Percentiles rank a stretch among this genome's conserved stretches.
These are phyloP conservation scores for Dothiorella sarmentorum DNA, from an alignment of 2,329 filamentous ascomycete genomes.

Conservation along the genomic window DNA sequence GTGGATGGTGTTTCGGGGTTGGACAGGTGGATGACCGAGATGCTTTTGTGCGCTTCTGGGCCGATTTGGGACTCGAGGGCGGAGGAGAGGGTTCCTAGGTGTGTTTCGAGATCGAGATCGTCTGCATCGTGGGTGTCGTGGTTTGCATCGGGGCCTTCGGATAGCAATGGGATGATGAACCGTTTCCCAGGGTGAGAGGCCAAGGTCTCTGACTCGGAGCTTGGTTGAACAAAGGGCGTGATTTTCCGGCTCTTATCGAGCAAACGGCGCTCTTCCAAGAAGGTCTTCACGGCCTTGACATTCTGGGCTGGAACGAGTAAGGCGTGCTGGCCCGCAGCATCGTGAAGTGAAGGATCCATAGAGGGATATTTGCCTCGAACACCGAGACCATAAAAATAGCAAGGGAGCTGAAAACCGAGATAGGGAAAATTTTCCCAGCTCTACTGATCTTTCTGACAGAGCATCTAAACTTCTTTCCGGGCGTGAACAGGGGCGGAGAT, in stretches of 20 bases:
- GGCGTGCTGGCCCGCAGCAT: background rate
- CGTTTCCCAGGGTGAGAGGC: background rate
- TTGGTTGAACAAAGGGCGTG: background rate
- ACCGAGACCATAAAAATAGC: no score
- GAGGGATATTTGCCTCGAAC: no score
- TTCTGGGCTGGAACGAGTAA: conserved; percentile 31
- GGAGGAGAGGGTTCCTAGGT: background rate
- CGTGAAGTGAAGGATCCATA: no score
- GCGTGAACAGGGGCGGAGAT: no score
- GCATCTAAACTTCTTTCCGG: no score
- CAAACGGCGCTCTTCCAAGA: conserved; percentile 31
- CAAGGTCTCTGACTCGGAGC: no score
- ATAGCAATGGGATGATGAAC: conserved; percentile 3
- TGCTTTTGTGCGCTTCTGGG: background rate
- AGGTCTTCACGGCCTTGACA: conserved; percentile 40
- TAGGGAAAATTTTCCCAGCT: no score
- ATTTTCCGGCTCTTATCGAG: conserved; percentile 34
- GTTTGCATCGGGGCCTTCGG: background rate
- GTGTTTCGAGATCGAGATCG: background rate
- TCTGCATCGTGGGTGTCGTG: background rate
- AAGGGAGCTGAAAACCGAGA: no score
- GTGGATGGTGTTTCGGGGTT: background rate
- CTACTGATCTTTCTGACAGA: no score
- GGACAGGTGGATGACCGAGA: background rate
- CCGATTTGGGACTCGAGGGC: background rate